These are phyloP conservation scores for Yamadazyma philogaea DNA, from an alignment of 805 yeast genomes.

Conservation along the genomic window DNA sequence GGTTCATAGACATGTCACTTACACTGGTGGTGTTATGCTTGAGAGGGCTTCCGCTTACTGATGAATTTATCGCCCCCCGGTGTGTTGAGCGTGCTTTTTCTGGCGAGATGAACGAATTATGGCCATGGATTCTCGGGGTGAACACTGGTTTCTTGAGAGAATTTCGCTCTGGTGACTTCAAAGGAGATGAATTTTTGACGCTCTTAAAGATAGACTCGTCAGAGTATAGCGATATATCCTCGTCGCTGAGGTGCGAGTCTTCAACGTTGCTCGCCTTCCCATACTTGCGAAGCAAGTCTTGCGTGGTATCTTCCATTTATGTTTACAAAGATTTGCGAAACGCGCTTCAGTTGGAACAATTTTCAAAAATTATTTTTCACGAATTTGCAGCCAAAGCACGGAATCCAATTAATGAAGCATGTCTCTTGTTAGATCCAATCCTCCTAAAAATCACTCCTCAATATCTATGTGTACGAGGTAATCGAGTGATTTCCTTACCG, in stretches of 20 bases:
- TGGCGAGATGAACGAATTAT: not conserved
- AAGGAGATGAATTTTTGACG: slow-evolving; percentile 4
- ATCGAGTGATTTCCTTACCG: slow-evolving; percentile 61
- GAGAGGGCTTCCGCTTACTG: slow-evolving; percentile 6
- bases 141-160: slow-evolving; percentile 6
- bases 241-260: slow-evolving; percentile 3
- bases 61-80: slow-evolving; percentile 1
- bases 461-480: slow-evolving; percentile 59
- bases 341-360: slow-evolving; percentile 2
- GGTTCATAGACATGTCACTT: slow-evolving; percentile 6
- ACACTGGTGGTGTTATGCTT: slow-evolving; percentile 1
- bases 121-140: slow-evolving; percentile 1
- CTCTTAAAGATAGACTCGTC: slow-evolving; percentile 16
- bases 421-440: not conserved
- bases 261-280: not conserved
- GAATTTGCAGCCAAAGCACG: not conserved
- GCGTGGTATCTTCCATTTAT: slow-evolving; percentile 8
- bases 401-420: not conserved
- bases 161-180: slow-evolving; percentile 2
- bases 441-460: slow-evolving; percentile 21
- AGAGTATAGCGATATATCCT: slow-evolving; percentile 15
- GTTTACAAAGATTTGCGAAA: slow-evolving; percentile 7
- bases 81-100: not conserved
- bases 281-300: slow-evolving; percentile 6
- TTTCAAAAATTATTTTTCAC: not conserved